Conservation (phyloP, 495 filamentous ascomycete genomes). For the Aspergillus sparsus region DNA sequence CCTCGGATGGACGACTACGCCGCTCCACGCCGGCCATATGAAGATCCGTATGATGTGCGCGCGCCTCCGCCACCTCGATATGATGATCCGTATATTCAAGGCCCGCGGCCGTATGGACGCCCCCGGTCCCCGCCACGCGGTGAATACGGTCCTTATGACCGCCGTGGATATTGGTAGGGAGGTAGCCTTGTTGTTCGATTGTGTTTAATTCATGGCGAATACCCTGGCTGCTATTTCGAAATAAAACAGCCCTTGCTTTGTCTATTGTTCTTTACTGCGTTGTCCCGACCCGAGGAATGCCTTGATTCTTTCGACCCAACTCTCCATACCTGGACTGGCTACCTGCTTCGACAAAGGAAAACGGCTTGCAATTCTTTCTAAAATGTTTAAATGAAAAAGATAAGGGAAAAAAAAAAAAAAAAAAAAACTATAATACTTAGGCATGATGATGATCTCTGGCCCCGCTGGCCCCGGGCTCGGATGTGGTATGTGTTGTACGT, state of each 20-base stretch:
- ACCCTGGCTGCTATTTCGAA: slow-evolving; percentile 25
- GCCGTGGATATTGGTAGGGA: slow-evolving; percentile 50
- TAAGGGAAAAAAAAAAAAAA: slow-evolving; percentile 9
- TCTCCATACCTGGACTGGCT: slow-evolving; percentile 15
- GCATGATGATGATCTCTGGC: slow-evolving; percentile 18
- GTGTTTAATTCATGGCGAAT: slow-evolving; percentile 28
- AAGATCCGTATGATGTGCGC: slow-evolving; percentile 52
- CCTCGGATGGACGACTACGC: slow-evolving; percentile 77
- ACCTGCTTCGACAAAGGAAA: background rate
- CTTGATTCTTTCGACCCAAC: slow-evolving; percentile 3
- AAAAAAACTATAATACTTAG: slow-evolving; percentile 8
- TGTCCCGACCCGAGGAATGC: slow-evolving; percentile 13
- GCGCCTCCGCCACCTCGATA: slow-evolving; percentile 48
- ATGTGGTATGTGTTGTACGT: slow-evolving; percentile 1
- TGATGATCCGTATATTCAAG: slow-evolving; percentile 48
- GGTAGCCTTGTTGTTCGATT: slow-evolving; percentile 16
- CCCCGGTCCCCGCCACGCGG: slow-evolving; percentile 46
- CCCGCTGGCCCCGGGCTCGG: slow-evolving; percentile 11
- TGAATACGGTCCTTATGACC: slow-evolving; percentile 48
- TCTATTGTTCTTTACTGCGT: slow-evolving; percentile 13
- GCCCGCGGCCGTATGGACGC: slow-evolving; percentile 44
- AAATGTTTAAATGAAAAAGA: slow-evolving; percentile 8
- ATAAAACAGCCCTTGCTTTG: slow-evolving; percentile 5
- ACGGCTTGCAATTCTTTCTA: background rate
- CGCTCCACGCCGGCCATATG: slow-evolving; percentile 53